Percentiles rank a stretch among this genome's conserved stretches.
These are phyloP conservation scores for Alternaria tenuissima DNA, from an alignment of 2,329 filamentous ascomycete species.

Conservation along the genomic window DNA sequence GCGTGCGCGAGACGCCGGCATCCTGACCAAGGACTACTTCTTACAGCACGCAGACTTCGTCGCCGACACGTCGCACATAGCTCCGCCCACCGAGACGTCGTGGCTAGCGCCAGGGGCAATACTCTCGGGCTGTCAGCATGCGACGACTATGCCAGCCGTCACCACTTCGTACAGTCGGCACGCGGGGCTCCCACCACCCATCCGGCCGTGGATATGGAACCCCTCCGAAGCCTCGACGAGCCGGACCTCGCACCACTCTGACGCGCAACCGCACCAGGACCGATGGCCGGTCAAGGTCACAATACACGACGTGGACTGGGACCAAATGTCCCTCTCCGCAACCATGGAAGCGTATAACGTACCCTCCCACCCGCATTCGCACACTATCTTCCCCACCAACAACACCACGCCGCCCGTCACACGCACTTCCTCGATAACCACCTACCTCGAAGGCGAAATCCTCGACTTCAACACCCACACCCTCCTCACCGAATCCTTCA, in stretches of 20 bases:
- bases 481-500: constrained; percentile 62
- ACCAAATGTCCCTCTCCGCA: constrained; percentile 68
- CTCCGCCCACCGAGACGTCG: constrained; percentile 63
- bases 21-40: constrained; percentile 63
- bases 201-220: constrained; percentile 51
- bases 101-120: constrained; percentile 69
- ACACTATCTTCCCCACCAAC: constrained; percentile 35
- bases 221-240: constrained; percentile 40
- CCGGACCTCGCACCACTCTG: constrained; percentile 27
- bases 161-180: constrained; percentile 20
- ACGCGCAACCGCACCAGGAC: constrained; percentile 57
- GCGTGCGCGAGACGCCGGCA: constrained; percentile 61
- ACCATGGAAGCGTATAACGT: constrained; percentile 77
- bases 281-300: constrained; percentile 74
- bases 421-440: constrained; percentile 63
- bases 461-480: constrained; percentile 65
- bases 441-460: constrained; percentile 74
- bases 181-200: constrained; percentile 37
- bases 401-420: constrained; percentile 26
- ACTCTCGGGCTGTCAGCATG: constrained; percentile 69
- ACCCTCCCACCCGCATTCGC: constrained; percentile 56
- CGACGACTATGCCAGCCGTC: constrained; percentile 51
- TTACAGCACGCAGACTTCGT: constrained; percentile 66
- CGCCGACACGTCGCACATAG: constrained; percentile 61
- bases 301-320: constrained; percentile 68